Base-by-base conservation (phyloP, 805 yeast genomes). In the Candida fluviatilis region DNA sequence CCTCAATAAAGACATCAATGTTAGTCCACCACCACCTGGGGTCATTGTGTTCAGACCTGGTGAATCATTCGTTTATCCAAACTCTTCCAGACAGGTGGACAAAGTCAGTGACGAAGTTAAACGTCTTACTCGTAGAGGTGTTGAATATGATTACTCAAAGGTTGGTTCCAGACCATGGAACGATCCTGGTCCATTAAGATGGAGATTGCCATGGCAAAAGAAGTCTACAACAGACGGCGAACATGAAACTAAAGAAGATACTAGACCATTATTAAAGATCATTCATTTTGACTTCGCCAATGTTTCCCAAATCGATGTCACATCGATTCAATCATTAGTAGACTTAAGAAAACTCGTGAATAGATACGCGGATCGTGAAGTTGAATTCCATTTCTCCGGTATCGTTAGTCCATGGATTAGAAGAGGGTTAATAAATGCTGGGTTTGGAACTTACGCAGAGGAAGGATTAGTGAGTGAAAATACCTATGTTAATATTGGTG, bases 381-480 rank as follows among this genome's bases (percentile, higher is more conserved):
- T 88, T 41, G 96, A 90, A 61, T 81, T 82, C 64, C 97, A 90
- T 62, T 89, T 90, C 58, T 77, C 85, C 8, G 95, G 96, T 18
- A 78, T 90, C 23, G 64, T 84, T 32, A 80, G 84, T 39, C 90
- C 91, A 7, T 90, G 97, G 97, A 77, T 85, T 38, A 79, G 86
- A 52, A 75, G 91, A 54, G 84, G 83, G 4, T 73, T 90, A 48
- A 56, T 83, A 31, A 75, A 78, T 49, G 80, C 81, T 40, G 95
- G 95, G 1, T 88, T 88, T 63, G 95, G 95, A 34, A 66, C 75
- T 14, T 67, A 71, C 36, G 69, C 62, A 18, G 73, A 67, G 21
- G 70, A 54, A 35, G 57, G 60, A 14, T 48, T 66, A 44, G 61
- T 63, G 5, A 63, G 70, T 36, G 68, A 61, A 10, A 56, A 50